Conservation (phyloP, 768 basidiomycete species). For the Dioszegia crocea region DNA sequence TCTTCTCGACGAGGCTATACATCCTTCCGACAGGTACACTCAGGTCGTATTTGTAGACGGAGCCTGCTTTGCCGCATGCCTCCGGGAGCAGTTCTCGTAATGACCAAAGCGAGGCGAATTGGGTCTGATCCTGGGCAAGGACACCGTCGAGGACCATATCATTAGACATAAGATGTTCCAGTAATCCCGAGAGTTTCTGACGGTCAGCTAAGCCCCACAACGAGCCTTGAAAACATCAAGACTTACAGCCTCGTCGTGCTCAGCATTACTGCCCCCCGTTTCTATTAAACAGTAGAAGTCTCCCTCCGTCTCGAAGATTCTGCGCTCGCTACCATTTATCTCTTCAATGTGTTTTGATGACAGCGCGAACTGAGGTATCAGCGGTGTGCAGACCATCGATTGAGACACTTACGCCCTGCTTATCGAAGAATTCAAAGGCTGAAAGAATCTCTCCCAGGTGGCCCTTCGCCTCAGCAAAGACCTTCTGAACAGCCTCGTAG, state of each 20-base stretch:
- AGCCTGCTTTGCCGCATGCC: slow-evolving; percentile 82
- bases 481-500: slow-evolving; percentile 78
- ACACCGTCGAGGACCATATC: slow-evolving; percentile 86
- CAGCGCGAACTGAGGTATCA: not conserved
- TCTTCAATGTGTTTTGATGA: slow-evolving; percentile 7
- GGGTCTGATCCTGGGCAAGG: slow-evolving; percentile 81
- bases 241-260: slow-evolving; percentile 86
- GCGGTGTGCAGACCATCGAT: slow-evolving; percentile 30
- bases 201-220: not conserved
- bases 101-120: slow-evolving; percentile 85
- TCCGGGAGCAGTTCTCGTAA: slow-evolving; percentile 89
- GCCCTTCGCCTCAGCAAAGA: slow-evolving; percentile 74
- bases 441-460: slow-evolving; percentile 91
- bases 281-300: slow-evolving; percentile 86
- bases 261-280: slow-evolving; percentile 85
- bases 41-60: slow-evolving; percentile 91
- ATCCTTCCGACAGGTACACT: slow-evolving; percentile 81
- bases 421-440: slow-evolving; percentile 94
- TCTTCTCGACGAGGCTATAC: slow-evolving; percentile 77
- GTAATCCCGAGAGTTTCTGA: slow-evolving; percentile 77
- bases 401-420: slow-evolving; percentile 57
- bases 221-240: not conserved
- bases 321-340: slow-evolving; percentile 58
- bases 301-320: slow-evolving; percentile 67
- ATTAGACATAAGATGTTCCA: slow-evolving; percentile 70